Evolutionary conservation across 1,284 basidiomycete genomes (phyloP).

Genomic region (Singerocomus rubriflavus): DNA sequence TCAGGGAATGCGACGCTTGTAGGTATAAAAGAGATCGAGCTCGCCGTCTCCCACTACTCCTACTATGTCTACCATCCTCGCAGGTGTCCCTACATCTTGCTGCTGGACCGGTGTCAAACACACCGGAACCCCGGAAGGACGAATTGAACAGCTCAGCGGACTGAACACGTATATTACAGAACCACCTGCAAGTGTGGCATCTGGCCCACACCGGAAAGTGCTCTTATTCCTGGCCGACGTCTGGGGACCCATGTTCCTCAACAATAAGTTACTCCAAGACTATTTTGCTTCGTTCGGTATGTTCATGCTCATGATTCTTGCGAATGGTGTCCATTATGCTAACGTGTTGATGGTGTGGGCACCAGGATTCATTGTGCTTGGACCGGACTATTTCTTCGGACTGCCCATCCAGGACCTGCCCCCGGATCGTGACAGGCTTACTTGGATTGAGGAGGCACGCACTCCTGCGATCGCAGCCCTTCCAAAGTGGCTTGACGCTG

Average conservation of each 20-base stretch:
- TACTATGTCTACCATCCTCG: constrained; percentile 34
- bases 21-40: background rate
- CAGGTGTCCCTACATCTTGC: constrained; percentile 40
- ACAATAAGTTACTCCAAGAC: constrained; percentile 50
- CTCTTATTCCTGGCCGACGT: constrained; percentile 50
- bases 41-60: no score
- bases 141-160: constrained; percentile 40
- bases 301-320: background rate
- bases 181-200: constrained; percentile 26
- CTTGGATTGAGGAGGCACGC: constrained; percentile 15
- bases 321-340: background rate
- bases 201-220: constrained; percentile 34
- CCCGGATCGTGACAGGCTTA: constrained; percentile 5
- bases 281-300: constrained; percentile 48
- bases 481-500: constrained; percentile 17
- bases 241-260: constrained; percentile 44
- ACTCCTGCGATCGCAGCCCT: constrained; percentile 4
- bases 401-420: constrained; percentile 9
- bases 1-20: no score
- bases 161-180: constrained; percentile 50
- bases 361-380: constrained; percentile 24
- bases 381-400: constrained; percentile 32
- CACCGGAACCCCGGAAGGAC: constrained; percentile 44
- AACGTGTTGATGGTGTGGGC: no score
- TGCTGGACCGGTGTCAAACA: constrained; percentile 50